A percentile compares a stretch with the other conserved stretches of the same genome.
Conservation (phyloP, 2,329 filamentous ascomycete species). For the Zalaria obscura region DNA sequence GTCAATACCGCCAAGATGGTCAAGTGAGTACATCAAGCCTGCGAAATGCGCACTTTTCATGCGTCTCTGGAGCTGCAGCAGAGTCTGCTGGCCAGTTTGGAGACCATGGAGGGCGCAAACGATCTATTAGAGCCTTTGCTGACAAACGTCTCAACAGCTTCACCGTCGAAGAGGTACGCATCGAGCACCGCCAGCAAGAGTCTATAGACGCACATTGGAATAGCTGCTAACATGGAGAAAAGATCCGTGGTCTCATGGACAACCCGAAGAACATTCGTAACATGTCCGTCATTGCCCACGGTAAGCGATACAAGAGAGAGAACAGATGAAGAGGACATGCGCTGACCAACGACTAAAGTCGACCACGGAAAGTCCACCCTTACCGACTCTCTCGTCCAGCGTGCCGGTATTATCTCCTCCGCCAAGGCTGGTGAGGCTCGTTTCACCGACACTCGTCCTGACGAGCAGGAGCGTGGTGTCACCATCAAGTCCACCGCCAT, state of each 20-base stretch:
- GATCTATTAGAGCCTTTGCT: constrained; percentile 20
- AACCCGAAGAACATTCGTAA: constrained; percentile 67
- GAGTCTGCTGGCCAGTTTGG: too few species aligned
- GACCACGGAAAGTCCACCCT: constrained; percentile 99
- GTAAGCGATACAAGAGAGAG: constrained; percentile 25
- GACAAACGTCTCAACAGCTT: constrained; percentile 55
- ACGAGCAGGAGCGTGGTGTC: constrained; percentile 99
- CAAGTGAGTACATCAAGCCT: constrained; percentile 59
- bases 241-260: constrained; percentile 70
- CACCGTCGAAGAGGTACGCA: constrained; percentile 75
- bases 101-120: too few species aligned
- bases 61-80: too few species aligned
- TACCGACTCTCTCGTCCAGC: constrained; percentile 97
- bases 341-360: constrained; percentile 35
- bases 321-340: not conserved
- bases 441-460: constrained; percentile 91
- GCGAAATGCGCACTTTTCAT: too few species aligned
- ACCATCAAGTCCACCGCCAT: constrained; percentile 99
- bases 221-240: constrained; percentile 2
- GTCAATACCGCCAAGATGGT: constrained; percentile 90
- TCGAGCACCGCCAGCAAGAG: not conserved
- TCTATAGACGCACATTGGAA: not conserved
- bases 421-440: constrained; percentile 92
- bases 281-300: constrained; percentile 99
- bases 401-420: constrained; percentile 98